Evolutionary conservation across 129 eudicot genomes (phyloP).

Genomic region (Saposhnikovia divaricata): DNA sequence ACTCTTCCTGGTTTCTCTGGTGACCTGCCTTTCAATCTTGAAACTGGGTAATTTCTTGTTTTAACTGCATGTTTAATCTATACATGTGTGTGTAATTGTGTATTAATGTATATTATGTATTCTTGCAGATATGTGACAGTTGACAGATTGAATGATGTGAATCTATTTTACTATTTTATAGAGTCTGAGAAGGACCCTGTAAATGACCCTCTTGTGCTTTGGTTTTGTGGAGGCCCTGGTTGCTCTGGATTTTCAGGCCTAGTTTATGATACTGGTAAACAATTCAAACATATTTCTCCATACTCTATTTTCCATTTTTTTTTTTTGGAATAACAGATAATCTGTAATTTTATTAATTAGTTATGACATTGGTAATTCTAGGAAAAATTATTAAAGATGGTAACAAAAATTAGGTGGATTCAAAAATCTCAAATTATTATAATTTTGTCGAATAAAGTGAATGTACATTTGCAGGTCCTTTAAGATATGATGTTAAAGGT

Average conservation of each 20-base stretch:
- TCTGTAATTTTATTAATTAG: not conserved
- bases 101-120: not conserved
- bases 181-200: constrained; percentile 7
- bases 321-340: not conserved
- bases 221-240: constrained; percentile 20
- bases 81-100: too few relatives aligned
- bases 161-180: constrained; percentile 11
- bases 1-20: not conserved
- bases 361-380: not conserved
- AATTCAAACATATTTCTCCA: not conserved
- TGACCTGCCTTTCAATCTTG: not conserved
- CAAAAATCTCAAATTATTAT: too few relatives aligned
- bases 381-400: not conserved
- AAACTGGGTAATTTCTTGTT: not conserved
- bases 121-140: constrained; percentile 11
- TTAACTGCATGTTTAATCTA: too few relatives aligned
- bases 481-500: not conserved
- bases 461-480: not conserved
- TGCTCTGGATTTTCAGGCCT: constrained; percentile 15
- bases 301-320: not conserved
- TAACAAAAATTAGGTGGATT: not conserved
- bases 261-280: constrained; percentile 1
- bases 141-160: constrained; percentile 7
- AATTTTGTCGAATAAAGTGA: not conserved
- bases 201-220: constrained; percentile 16